Base-by-base conservation (phyloP, 805 yeast genomes). In the Candida adriatica region DNA sequence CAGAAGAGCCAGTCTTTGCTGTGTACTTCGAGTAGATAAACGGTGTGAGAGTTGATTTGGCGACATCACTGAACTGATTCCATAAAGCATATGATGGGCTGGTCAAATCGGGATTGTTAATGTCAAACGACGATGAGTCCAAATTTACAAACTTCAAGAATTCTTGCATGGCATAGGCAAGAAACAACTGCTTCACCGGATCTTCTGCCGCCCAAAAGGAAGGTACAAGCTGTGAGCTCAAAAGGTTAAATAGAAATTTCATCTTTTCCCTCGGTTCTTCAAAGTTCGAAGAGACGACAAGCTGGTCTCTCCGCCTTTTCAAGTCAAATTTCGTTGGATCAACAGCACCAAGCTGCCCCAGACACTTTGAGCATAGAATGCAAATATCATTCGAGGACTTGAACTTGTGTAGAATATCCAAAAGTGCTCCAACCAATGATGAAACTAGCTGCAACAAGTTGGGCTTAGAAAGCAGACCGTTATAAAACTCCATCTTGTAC, bases 161-260 rank as follows among this genome's bases (percentile, higher is more conserved):
- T 41, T 86, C 92, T 53, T 92, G 99, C 73, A 92, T 84, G 0
- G 90, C 81, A 54, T 73, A 81, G 0, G 96, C 95, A 21, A 87
- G 66, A 49, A 80, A 83, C 36, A 83, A 65, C 53, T 92, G 98
- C 29, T 75, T 73, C 15, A 74, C 71, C 0, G 97, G 95, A 49
- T 87, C 87, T 20, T 80, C 82, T 2, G 96, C 80, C 0, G 95
- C 87, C 75, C 94, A 79, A 55, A 87, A 88, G 1, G 86, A 75
- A 20, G 84, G 86, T 7, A 88, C 80, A n/a, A 92, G 64, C 37
- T 74, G 66, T 33, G 71, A 68, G 38, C 83, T 79, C 20, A 88
- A 61, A 29, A 88, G 73, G 44, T 68, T 65, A 4, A 73, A 61
- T 19, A 86, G 63, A 46, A 90, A 85, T 9, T 62, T 65, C 3